Evolutionary conservation across 129 eudicot species (phyloP), one percentile per base, ranked within the genome.

Genomic region (Erigeron canadensis): DNA sequence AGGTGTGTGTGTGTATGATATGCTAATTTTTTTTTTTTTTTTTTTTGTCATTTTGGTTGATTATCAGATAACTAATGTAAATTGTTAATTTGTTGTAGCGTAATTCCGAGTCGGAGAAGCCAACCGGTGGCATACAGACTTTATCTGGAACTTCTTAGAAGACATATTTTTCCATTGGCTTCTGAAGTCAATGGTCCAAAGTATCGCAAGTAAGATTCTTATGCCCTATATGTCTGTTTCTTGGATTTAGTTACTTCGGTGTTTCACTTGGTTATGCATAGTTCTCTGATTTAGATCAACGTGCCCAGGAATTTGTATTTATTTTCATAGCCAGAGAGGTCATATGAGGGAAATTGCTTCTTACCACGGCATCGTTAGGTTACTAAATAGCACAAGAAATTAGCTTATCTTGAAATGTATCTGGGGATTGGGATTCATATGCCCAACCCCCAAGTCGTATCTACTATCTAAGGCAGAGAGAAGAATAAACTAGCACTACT

Each of bases 61-160:
- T 16, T 66, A 39, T 58, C 42, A 37, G 11, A 19, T 48, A 46
- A 39, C 55, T 51, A 64, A 54, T 19, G 23, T 6, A 43, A 44
- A 37, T 63, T 18, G 61, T 56, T 64, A 7, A 60, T 55, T 60
- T 44, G 64, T 22, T 78, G 63, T 84, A 94, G 98, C 77, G 93
- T 86, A 37, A 80, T 89, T 54, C 98, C 96, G 39, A 60, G 79
- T 75, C 88, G 98, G 53, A 87, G 81, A 71, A 77, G 73, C 70
- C 86, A 87, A 46, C 97, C 97, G 56, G 93, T 84, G 23, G 96
- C 97, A 7, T 87, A 89, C 84, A 84, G 98, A 81, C 88, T 94
- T 57, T 94, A 87, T 73, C 67, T 94, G 85, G 98, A 89, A 81
- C 90, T 94, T 53, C 81, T 89, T 19, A 94, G 76, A 66, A 87